Evolutionary conservation across 768 basidiomycete genomes (phyloP), one percentile per base, ranked within the genome.

Genomic region (Rhodotorula babjevae): DNA sequence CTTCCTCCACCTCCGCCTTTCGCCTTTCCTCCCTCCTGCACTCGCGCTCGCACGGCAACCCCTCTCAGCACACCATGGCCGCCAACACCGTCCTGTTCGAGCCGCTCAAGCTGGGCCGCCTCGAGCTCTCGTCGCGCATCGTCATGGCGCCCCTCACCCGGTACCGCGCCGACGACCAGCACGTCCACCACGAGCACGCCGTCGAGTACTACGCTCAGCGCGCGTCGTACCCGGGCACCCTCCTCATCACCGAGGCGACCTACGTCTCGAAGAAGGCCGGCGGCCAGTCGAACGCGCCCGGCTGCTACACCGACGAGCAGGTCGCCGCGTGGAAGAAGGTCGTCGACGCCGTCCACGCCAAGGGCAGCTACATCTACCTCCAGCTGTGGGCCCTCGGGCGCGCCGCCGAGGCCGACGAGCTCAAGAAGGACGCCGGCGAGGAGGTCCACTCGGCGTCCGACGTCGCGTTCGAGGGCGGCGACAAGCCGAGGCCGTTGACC

Each of bases 331-430:
- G 87, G 88, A 86, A 85, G 77, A 76, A 83, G 86, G 78, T 91
- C 25, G 85, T 84, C 27, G 84, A 85, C 19, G 85, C 83, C 0
- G 87, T 89, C 0, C 88, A 42, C 21, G 83, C 82, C 7, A 83
- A 84, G 59, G 84, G 84, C 6, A 85, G 83, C 0, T 84, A 80
- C 78, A 84, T 88, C 36, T 87, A 82, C 78, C 69, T 84, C 40
- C 87, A 89, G 77, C 82, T 87, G 4, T 86, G 87, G 87, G 84
- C 87, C 1, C 77, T 86, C 2, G 87, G 86, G 0, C 84, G 86
- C 15, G 65, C 68, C 36, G 73, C 77, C 12, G 52, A 71, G 5
- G 76, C 81, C 0, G 84, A 70, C n/a, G 18, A 23, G 11, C 53
- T 72, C 42, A 50, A 66, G 47, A 7, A 29, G 14, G 77, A 77